Evolutionary conservation across 768 basidiomycete genomes (phyloP), one percentile per base, ranked within the genome.

Genomic region (Neoboletus subvelutipes): DNA sequence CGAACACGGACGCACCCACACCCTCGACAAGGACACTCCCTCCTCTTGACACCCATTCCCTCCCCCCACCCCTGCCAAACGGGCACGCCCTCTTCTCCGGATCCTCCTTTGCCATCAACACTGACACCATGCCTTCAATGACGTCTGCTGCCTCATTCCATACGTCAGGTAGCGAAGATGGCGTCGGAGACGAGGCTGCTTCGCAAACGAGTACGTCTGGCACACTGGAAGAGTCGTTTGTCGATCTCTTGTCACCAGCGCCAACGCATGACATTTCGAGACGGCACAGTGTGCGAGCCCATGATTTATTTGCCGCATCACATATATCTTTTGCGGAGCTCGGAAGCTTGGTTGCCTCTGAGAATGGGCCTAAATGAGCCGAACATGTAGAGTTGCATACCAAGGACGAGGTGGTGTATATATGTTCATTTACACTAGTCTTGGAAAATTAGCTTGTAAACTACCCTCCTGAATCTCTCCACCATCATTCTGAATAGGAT

Each of bases 241-340:
- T 54, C 34, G 54, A 68, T 4, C 9, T 70, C 45, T 18, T 70
- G 15, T 70, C 67, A 1, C 68, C 67, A 24, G 2, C 52, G 1
- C 61, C 66, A 4, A 9, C 56, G 0, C 56, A 53, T 2, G 55
- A 37, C 36, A 24, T 63, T 1, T 37, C 61, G 0, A 56, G 56
- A 13, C 67, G 61, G 11, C 59, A 41, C 34, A 67, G 63, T 17
- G 3, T 70, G 50, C 66, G 67, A 18, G 56, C 60, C 4, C 67
- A 70, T 18, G 67, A 69, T 20, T 8, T 63, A 8, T 69, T 70
- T 24, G 63, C 68, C 10, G 48, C 57, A 31, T 70, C 68, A 0
- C 68, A 68, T 29, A 63, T 69, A 1, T 69, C 67, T 0, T 69
- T 69, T 34, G 22, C 67, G 0, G 68, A 69, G 9, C 66, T 69